A percentile compares a stretch with the other conserved stretches of the same genome.
phyloP scores from a whole-genome alignment of 441 rosid species.

The Flueggea neowawraea region DNA sequence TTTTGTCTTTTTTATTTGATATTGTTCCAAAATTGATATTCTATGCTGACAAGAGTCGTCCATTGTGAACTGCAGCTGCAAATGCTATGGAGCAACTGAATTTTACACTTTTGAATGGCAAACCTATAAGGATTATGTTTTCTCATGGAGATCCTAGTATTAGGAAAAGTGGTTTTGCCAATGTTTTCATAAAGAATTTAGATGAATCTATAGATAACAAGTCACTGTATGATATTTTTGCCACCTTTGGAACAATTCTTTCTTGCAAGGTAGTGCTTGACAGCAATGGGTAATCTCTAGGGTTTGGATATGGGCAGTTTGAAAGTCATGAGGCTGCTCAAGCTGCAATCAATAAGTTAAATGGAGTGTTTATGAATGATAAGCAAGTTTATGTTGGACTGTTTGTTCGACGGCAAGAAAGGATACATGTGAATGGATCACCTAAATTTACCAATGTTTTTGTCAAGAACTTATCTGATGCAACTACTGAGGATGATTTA shows the following conservation, averaged over 20 bases:
- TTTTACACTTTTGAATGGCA: constrained; percentile 56
- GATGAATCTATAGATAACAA: constrained; percentile 58
- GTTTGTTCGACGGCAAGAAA: constrained; percentile 55
- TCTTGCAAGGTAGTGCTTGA: constrained; percentile 75
- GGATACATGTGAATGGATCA: constrained; percentile 28
- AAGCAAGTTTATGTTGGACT: constrained; percentile 66
- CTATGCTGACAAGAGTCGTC: background rate
- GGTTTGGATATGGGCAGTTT: constrained; percentile 72
- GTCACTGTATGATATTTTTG: constrained; percentile 55
- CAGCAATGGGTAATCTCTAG: constrained; percentile 45
- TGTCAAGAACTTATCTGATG: constrained; percentile 69
- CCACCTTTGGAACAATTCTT: constrained; percentile 54
- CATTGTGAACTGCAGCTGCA: constrained; percentile 40
- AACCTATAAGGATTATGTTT: constrained; percentile 73
- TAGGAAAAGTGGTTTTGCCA: constrained; percentile 62
- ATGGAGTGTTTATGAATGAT: constrained; percentile 73
- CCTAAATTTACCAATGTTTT: constrained; percentile 62
- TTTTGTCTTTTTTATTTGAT: background rate
- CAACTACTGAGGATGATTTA: constrained; percentile 56
- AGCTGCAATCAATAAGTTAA: constrained; percentile 46
- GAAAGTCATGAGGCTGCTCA: constrained; percentile 63
- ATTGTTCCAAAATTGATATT: background rate
- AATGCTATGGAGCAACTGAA: constrained; percentile 57
- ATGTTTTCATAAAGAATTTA: constrained; percentile 79
- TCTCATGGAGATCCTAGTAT: constrained; percentile 77